phyloP scores from a whole-genome alignment of 345 rosid genomes.

The Corymbia maculata region DNA sequence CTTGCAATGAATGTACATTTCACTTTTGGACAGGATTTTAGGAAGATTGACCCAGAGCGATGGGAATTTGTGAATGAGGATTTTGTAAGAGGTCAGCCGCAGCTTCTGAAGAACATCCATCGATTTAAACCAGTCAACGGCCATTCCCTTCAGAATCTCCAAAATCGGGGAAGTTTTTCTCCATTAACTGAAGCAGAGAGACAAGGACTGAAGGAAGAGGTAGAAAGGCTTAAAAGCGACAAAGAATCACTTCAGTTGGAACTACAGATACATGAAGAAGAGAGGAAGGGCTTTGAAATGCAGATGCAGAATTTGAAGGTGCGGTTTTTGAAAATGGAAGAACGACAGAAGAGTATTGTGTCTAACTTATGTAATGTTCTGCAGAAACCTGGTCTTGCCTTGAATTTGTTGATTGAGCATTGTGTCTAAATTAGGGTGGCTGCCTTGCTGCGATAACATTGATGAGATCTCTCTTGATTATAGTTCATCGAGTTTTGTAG shows the following conservation, averaged over 20 bases:
- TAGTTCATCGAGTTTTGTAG: not conserved
- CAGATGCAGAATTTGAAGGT: conserved; percentile 56
- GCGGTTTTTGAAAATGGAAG: conserved; percentile 50
- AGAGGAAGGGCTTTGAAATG: conserved; percentile 38
- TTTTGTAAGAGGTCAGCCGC: conserved; percentile 64
- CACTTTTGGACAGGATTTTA: conserved; percentile 54
- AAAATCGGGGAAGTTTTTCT: conserved; percentile 33
- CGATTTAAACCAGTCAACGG: conserved; percentile 92
- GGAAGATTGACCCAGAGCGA: conserved; percentile 72
- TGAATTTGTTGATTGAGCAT: conserved; percentile 33
- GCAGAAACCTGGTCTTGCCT: conserved; percentile 60
- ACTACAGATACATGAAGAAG: conserved; percentile 47
- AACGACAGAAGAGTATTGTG: conserved; percentile 43
- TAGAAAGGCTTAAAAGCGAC: conserved; percentile 47
- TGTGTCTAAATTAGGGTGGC: not conserved
- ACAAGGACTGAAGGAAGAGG: conserved; percentile 47
- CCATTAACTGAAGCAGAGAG: conserved; percentile 58
- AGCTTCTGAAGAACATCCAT: conserved; percentile 78
- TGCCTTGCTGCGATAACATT: not conserved
- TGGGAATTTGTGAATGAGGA: conserved; percentile 96
- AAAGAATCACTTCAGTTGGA: conserved; percentile 44
- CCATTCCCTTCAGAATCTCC: conserved; percentile 59
- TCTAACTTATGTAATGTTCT: conserved; percentile 37
- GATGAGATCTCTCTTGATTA: not conserved
- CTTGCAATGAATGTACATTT: conserved; percentile 2